Evolutionary conservation across 257 asterid genomes (phyloP), one percentile per base, ranked within the genome.

Genomic region (Agastache rugosa): DNA sequence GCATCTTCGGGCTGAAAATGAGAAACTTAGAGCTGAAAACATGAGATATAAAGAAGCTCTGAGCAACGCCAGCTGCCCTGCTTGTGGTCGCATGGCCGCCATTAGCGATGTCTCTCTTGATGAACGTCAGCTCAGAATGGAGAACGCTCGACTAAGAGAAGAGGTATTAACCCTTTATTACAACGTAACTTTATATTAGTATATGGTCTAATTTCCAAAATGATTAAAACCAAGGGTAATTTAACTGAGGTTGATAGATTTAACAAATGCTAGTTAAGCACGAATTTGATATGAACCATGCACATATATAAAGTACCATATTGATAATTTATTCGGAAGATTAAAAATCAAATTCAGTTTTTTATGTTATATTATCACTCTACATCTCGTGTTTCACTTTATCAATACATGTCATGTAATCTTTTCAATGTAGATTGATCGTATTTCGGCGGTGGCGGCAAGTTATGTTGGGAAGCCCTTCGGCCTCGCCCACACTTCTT

Each of bases 31-130:
- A 1, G 68, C 67, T 0, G 88, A 84, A 47, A 88, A 86, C 56
- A 73, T 47, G 50, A 45, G 74, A 23, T 73, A 62, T 44, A 82
- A 64, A 67, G 88, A 84, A 27, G 86, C 86, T 8, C 80, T 88
- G 0, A 50, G 71, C 58, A 84, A 80, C 60, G 79, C 84, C 8
- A 35, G 78, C 0, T 88, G 93, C 72, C 81, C 77, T 0, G 62
- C 75, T 6, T 88, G 94, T 63, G 94, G 90, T 17, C 80, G 83
- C 6, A 81, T 86, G 55, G 77, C 87, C 6, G 72, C 80, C 37
- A 44, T 80, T 15, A 77, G 77, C 4, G 86, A 85, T n/a, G 79
- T 81, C 59, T 79, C 87, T 9, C 63, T 63, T 0, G 90, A 78
- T 2, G 90, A 88, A 20, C 87, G 78, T 3, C 87, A 74, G 1